A percentile compares a stretch with the other conserved stretches of the same genome.
Conservation (phyloP, 495 filamentous ascomycete genomes). For the Zalerion maritima region DNA sequence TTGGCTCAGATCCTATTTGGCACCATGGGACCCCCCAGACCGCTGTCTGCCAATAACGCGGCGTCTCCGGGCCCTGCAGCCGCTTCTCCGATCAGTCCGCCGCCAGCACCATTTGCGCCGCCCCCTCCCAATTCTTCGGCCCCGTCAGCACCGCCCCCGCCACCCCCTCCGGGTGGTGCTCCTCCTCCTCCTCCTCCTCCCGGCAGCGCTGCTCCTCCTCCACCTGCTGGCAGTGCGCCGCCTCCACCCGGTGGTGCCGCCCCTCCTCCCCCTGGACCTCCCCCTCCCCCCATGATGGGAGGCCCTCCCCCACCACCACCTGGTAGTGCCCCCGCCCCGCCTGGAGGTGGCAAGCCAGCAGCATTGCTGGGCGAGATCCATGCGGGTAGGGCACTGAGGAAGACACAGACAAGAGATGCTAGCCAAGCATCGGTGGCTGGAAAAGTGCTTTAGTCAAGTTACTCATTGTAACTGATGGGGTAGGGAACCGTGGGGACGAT, state of each 20-base stretch:
- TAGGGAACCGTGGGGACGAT: no score
- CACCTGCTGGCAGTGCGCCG: conserved; percentile 23
- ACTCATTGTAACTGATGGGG: no score
- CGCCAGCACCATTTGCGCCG: conserved; percentile 12
- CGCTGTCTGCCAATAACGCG: conserved; percentile 54
- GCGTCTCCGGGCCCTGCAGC: conserved; percentile 20
- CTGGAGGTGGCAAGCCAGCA: conserved; percentile 31
- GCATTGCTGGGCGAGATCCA: conserved; percentile 71
- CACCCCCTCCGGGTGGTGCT: conserved; percentile 12
- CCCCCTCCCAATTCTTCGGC: conserved; percentile 22
- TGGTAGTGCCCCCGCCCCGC: conserved; percentile 21
- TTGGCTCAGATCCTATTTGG: conserved; percentile 90
- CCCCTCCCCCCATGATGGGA: conserved; percentile 32
- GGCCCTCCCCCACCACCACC: conserved; percentile 29
- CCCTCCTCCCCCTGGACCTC: conserved; percentile 31
- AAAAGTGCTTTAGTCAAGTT: conserved; percentile 50
- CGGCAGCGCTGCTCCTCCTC: conserved; percentile 32
- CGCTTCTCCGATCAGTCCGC: conserved; percentile 17
- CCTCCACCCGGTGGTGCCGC: conserved; percentile 11
- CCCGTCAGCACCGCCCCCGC: conserved; percentile 21
- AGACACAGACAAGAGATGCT: conserved; percentile 74
- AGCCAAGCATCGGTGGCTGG: conserved; percentile 57
- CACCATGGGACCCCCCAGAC: conserved; percentile 89
- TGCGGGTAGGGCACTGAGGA: conserved; percentile 58
- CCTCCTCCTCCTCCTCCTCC: conserved; percentile 22